Evolutionary conservation across 345 rosid genomes (phyloP).

Genomic region (Nephelium lappaceum): DNA sequence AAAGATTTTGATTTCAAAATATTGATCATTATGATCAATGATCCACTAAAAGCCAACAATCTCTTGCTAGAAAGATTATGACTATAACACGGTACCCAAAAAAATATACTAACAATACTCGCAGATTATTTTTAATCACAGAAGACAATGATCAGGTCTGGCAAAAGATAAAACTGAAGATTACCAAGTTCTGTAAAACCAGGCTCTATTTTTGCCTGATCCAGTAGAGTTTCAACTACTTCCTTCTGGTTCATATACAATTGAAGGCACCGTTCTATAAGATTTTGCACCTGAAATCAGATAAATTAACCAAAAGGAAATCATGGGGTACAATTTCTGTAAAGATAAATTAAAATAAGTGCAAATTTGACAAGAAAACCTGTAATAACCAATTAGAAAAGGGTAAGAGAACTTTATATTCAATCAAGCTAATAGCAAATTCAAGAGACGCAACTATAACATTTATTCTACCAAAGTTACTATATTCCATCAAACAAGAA

Average conservation of each 20-base stretch:
- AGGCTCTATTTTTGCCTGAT: slow-evolving; percentile 93
- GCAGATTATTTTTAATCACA: background rate
- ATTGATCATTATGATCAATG: background rate
- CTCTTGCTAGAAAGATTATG: background rate
- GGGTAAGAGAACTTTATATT: background rate
- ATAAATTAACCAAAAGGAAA: slow-evolving; percentile 6
- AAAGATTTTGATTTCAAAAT: background rate
- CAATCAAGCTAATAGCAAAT: background rate
- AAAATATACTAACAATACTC: background rate
- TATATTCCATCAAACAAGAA: background rate
- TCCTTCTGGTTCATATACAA: slow-evolving; percentile 95
- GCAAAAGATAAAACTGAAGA: slow-evolving; percentile 2
- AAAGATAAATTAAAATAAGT: background rate
- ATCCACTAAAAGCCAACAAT: background rate
- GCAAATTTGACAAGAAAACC: background rate
- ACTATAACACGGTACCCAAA: background rate
- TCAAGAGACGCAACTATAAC: background rate
- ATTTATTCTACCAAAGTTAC: background rate
- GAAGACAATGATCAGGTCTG: background rate
- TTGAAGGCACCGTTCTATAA: slow-evolving; percentile 94
- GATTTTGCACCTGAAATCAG: slow-evolving; percentile 83
- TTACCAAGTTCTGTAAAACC: slow-evolving; percentile 96
- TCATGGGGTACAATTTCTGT: background rate
- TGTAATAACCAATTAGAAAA: background rate
- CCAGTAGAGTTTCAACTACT: slow-evolving; percentile 84